phyloP scores from a whole-genome alignment of 1,139 yeast species.

The Yamadazyma trypodendri region DNA sequence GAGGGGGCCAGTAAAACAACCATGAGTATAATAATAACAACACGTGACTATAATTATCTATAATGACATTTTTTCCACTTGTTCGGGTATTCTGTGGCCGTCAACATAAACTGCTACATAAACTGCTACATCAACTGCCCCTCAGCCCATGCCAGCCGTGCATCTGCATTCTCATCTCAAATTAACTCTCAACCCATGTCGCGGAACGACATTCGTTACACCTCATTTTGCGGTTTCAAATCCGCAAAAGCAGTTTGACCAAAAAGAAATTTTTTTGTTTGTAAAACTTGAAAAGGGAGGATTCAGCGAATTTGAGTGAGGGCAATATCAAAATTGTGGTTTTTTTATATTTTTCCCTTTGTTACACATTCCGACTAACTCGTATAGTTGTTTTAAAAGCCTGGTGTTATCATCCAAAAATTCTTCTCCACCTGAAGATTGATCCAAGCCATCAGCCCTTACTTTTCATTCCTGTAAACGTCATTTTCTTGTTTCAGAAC shows the following conservation, averaged over 20 bases:
- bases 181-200: too few species aligned
- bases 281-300: background rate
- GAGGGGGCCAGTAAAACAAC: too few species aligned
- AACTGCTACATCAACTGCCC: too few species aligned
- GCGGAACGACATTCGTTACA: background rate
- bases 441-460: background rate
- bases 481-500: background rate
- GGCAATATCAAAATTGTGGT: background rate
- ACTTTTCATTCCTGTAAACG: background rate
- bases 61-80: too few species aligned
- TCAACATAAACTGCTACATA: too few species aligned
- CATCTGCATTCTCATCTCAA: too few species aligned
- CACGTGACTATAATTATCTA: too few species aligned
- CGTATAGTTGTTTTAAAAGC: background rate
- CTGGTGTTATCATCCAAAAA: background rate
- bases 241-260: background rate
- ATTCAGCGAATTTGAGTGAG: conserved; percentile 1
- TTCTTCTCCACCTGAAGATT: background rate
- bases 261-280: background rate
- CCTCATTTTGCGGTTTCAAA: background rate
- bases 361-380: background rate
- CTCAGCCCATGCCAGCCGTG: too few species aligned
- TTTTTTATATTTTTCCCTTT: background rate
- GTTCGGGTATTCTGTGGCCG: too few species aligned
- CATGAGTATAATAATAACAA: too few species aligned